Evolutionary conservation across 108 stramenopile species (phyloP).

Genomic region (Asterionellopsis glacialis): DNA sequence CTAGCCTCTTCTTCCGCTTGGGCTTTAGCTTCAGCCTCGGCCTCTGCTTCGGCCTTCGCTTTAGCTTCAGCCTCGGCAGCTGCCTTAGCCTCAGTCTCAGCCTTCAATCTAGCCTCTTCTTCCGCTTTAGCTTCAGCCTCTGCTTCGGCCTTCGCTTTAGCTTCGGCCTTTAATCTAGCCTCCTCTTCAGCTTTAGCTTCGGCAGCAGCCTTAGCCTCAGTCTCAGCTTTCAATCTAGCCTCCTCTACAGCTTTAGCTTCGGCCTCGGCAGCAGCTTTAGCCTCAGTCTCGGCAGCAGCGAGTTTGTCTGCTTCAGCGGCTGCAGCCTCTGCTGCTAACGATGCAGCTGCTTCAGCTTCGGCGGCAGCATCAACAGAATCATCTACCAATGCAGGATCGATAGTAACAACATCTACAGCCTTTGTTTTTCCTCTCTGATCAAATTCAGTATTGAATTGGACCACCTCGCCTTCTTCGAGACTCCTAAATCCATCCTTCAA

Average conservation of each 20-base stretch:
- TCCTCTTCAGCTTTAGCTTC: neutral
- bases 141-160: neutral
- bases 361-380: too few relatives aligned
- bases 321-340: neutral
- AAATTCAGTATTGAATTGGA: slow-evolving; percentile 29
- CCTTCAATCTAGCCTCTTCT: neutral
- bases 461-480: slow-evolving; percentile 49
- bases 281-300: neutral
- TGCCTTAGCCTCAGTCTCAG: neutral
- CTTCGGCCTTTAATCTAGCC: neutral
- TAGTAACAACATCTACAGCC: too few relatives aligned
- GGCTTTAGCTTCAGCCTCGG: neutral
- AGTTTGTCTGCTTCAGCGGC: too few relatives aligned
- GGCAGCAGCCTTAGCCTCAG: slow-evolving; percentile 14
- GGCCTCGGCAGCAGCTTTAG: slow-evolving; percentile 1
- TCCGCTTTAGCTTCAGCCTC: neutral
- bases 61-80: neutral
- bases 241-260: neutral
- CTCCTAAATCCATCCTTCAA: slow-evolving; percentile 62
- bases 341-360: too few relatives aligned
- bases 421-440: too few relatives aligned
- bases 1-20: neutral
- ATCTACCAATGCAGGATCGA: too few relatives aligned
- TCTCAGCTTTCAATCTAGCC: slow-evolving; percentile 1
- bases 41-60: neutral